Conservation (phyloP, 257 asterid species). For the Penstemon davidsonii region DNA sequence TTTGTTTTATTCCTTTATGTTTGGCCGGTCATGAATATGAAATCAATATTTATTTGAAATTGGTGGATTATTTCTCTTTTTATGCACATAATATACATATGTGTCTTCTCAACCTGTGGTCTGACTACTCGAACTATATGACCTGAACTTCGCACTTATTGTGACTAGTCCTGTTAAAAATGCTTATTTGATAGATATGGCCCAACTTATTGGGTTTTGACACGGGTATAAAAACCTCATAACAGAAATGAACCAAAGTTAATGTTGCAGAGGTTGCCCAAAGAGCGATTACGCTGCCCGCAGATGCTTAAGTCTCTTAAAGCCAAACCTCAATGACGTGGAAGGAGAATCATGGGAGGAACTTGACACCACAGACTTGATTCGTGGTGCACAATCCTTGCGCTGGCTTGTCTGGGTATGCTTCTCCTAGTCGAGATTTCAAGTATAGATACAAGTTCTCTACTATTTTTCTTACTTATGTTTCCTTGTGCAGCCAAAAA, state of each 20-base stretch:
- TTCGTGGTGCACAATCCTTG: constrained; percentile 65
- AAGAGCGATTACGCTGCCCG: constrained; percentile 70
- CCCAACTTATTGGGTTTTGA: constrained; percentile 46
- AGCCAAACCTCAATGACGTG: constrained; percentile 56
- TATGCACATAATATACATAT: neutral
- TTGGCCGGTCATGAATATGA: neutral
- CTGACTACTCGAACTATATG: neutral
- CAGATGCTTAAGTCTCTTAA: constrained; percentile 60
- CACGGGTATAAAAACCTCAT: constrained; percentile 42
- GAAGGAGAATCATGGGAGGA: constrained; percentile 99
- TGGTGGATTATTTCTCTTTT: neutral
- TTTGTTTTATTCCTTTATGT: neutral
- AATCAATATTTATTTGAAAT: constrained; percentile 1
- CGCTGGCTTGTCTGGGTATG: constrained; percentile 98
- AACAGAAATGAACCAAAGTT: constrained; percentile 62
- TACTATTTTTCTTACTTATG: neutral
- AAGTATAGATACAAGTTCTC: neutral
- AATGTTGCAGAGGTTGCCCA: constrained; percentile 91
- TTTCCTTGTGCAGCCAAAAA: constrained; percentile 57
- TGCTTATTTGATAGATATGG: constrained; percentile 15
- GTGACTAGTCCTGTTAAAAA: constrained; percentile 4
- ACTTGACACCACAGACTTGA: constrained; percentile 60
- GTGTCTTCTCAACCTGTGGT: neutral
- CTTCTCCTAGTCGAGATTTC: neutral
- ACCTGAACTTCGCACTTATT: neutral